These are phyloP conservation scores for Trametes sp. DNA, from an alignment of 1,284 basidiomycete species.

Conservation along the genomic window DNA sequence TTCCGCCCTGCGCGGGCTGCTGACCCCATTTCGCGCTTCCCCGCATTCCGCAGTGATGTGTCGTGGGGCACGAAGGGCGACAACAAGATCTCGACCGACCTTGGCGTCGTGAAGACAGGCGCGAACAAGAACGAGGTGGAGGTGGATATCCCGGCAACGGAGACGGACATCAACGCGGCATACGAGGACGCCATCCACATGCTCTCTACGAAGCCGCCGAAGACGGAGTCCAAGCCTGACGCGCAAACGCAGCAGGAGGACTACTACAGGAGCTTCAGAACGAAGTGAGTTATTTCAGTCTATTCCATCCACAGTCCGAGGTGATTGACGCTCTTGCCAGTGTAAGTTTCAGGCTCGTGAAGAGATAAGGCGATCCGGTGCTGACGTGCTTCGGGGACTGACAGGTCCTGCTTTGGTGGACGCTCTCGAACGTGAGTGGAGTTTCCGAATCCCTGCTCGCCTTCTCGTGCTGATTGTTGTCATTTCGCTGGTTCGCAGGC, in stretches of 20 bases:
- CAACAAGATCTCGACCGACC: slow-evolving; percentile 84
- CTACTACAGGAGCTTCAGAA: slow-evolving; percentile 88
- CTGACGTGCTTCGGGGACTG: slow-evolving; percentile 14
- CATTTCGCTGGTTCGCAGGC: slow-evolving; percentile 49
- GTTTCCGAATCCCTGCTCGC: slow-evolving; percentile 15
- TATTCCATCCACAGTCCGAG: slow-evolving; percentile 20
- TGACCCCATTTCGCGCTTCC: slow-evolving; percentile 18
- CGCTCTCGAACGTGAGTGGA: slow-evolving; percentile 74
- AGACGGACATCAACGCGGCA: slow-evolving; percentile 84
- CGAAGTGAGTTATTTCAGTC: slow-evolving; percentile 59
- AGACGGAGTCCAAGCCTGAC: slow-evolving; percentile 69
- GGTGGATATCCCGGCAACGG: slow-evolving; percentile 79
- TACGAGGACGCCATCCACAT: slow-evolving; percentile 88
- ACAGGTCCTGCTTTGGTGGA: slow-evolving; percentile 82
- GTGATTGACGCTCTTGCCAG: slow-evolving; percentile 30
- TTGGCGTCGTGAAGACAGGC: slow-evolving; percentile 78
- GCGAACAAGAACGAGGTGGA: slow-evolving; percentile 81
- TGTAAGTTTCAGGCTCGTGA: slow-evolving; percentile 30
- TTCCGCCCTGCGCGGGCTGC: background rate
- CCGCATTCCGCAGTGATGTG: slow-evolving; percentile 57
- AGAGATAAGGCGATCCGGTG: slow-evolving; percentile 20
- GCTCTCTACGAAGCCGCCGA: slow-evolving; percentile 82
- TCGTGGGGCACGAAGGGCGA: too few relatives aligned
- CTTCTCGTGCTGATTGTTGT: slow-evolving; percentile 19
- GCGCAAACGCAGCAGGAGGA: slow-evolving; percentile 83